Percentiles rank a stretch among this genome's conserved stretches.
Conservation (phyloP, 202 grass and related monocot species). For the Setaria italica region DNA sequence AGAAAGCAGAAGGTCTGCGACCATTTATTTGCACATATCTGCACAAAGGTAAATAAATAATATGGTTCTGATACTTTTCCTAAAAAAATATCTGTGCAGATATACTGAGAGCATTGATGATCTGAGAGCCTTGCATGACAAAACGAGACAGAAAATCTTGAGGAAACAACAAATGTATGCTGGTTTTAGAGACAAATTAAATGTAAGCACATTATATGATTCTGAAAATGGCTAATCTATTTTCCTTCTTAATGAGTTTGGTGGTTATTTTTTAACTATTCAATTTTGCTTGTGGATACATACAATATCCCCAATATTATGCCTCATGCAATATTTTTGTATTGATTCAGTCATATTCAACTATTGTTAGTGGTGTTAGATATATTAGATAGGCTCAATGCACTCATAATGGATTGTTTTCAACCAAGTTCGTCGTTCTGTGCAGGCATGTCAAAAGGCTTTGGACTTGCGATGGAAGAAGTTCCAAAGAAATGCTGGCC, state of each 20-base stretch:
- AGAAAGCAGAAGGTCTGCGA: slow-evolving; percentile 79
- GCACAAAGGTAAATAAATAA: background rate
- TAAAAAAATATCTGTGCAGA: slow-evolving; percentile 45
- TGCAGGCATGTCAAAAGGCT: slow-evolving; percentile 82
- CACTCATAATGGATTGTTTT: slow-evolving; percentile 26
- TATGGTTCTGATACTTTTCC: slow-evolving; percentile 25
- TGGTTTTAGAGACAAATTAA: slow-evolving; percentile 77
- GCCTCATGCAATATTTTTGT: background rate
- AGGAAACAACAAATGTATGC: slow-evolving; percentile 74
- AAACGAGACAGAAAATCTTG: slow-evolving; percentile 68
- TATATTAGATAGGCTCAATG: slow-evolving; percentile 11
- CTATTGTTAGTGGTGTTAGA: background rate
- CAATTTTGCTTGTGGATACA: background rate
- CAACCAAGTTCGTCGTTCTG: slow-evolving; percentile 18
- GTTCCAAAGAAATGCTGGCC: slow-evolving; percentile 85
- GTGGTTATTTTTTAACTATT: background rate
- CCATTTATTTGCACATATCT: slow-evolving; percentile 2
- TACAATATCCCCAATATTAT: background rate
- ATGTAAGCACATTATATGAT: slow-evolving; percentile 53
- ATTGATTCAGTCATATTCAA: background rate
- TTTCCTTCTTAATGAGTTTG: background rate
- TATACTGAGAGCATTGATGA: slow-evolving; percentile 81
- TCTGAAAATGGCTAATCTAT: slow-evolving; percentile 1
- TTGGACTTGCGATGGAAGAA: slow-evolving; percentile 83
- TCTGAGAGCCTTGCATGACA: slow-evolving; percentile 68